These are phyloP conservation scores for Mortierella claussenii DNA, from an alignment of 192 early-diverging fungal species.

Conservation along the genomic window DNA sequence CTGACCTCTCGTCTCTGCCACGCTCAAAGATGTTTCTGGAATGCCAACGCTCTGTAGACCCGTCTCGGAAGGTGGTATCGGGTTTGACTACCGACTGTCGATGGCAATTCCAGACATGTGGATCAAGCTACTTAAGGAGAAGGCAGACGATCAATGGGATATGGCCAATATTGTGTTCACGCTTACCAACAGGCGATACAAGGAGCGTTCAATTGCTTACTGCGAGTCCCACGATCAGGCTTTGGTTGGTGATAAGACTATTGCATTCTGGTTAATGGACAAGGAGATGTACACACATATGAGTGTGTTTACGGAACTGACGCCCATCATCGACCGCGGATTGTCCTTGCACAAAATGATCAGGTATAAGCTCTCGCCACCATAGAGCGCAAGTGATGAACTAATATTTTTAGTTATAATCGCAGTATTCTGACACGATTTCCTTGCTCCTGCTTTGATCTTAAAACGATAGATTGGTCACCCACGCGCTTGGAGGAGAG, in stretches of 20 bases:
- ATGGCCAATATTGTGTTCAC: slow-evolving; percentile 88
- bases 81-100: slow-evolving; percentile 95
- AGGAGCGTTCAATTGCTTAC: slow-evolving; percentile 96
- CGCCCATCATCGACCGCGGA: slow-evolving; percentile 95
- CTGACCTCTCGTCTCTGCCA: too few species aligned
- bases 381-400: too few species aligned
- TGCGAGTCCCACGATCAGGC: slow-evolving; percentile 98
- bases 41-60: slow-evolving; percentile 96
- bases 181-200: slow-evolving; percentile 90
- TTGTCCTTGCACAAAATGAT: slow-evolving; percentile 98
- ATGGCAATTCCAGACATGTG: slow-evolving; percentile 99
- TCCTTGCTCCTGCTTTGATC: not conserved
- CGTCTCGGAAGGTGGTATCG: slow-evolving; percentile 89
- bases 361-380: too few species aligned
- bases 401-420: too few species aligned
- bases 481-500: slow-evolving; percentile 92
- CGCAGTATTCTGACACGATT: too few species aligned
- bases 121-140: slow-evolving; percentile 97
- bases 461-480: slow-evolving; percentile 70
- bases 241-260: slow-evolving; percentile 96
- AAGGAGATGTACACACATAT: slow-evolving; percentile 99
- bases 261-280: slow-evolving; percentile 99
- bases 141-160: slow-evolving; percentile 91
- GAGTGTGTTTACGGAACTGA: slow-evolving; percentile 80
- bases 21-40: slow-evolving; percentile 88